Evolutionary conservation across 768 basidiomycete species (phyloP), one percentile per base, ranked within the genome.

Genomic region (Zangia roseola): DNA sequence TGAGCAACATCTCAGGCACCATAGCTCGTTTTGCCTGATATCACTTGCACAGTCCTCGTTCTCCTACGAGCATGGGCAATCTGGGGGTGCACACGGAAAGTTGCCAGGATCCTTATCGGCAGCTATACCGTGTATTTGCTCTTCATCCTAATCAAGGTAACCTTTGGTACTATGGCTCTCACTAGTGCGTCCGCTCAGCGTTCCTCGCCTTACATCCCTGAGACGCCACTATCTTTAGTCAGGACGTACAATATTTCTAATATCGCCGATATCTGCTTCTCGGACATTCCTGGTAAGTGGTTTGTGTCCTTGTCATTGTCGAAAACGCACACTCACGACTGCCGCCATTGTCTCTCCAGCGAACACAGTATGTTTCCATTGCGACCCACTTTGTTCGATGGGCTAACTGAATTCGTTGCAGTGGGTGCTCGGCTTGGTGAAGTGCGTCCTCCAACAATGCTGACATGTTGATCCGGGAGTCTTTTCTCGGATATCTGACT

Each of bases 1-100:
- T 58, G 20, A 41, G 58, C 20, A n/a, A 17, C 17, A 1, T 10
- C 24, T 6, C 21, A 12, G 14, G 20, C 10, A 6, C 2, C 12
- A 21, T 3, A 2, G 31, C 14, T 31, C 31, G 3, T 12, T 34
- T n/a, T 23, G 6, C 39, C 31, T 28, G n/a, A 40, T 16, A 1
- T 7, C 31, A 5, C 7, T 19, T 13, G 14, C 10, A 2, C 10
- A 59, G 58, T 55, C 42, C 48, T 60, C 16, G 56, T 58, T 14
- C 50, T 60, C 34, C 13, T 55, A 30, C 47, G 58, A n/a, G 54
- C 51, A 9, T 58, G 58, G 50, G 51, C 58, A n/a, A 55, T 60
- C 30, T 60, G 58, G 58, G 47, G 58, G 2, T 48, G 53, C 12
- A 17, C 10, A 3, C 33, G 28, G 37, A 7, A 20, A 26, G 23